These are phyloP conservation scores for Penicillium griseofulvum DNA, from an alignment of 2,329 filamentous ascomycete genomes.

Conservation along the genomic window DNA sequence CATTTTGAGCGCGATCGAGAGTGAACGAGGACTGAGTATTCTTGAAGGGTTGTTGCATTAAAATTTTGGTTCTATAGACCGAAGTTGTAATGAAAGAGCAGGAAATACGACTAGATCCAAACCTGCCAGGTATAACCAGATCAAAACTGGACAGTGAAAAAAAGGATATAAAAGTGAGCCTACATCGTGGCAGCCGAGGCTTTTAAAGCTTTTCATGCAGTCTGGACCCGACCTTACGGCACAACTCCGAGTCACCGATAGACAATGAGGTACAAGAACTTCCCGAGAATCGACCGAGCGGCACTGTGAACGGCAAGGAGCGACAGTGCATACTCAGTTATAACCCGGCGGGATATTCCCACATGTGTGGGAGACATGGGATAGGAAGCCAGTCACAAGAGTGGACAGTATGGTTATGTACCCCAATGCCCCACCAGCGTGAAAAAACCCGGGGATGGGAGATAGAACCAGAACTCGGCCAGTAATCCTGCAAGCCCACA, in stretches of 20 bases:
- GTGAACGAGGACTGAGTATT: not conserved
- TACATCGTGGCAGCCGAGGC: not conserved
- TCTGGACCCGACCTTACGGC: not conserved
- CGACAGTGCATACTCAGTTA: slow-evolving; percentile 7
- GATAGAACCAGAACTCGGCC: not conserved
- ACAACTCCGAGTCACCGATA: slow-evolving; percentile 10
- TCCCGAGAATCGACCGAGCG: slow-evolving; percentile 19
- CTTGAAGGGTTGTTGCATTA: not conserved
- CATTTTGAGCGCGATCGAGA: slow-evolving; percentile 23
- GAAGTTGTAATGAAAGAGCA: not conserved
- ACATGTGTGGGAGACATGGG: not conserved
- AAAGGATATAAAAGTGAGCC: not conserved
- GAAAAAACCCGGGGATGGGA: not conserved
- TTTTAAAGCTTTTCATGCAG: slow-evolving; percentile 7
- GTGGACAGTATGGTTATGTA: not conserved
- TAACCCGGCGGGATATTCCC: slow-evolving; percentile 7
- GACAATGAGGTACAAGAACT: slow-evolving; percentile 3
- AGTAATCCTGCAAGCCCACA: not conserved
- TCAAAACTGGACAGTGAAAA: not conserved
- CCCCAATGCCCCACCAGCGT: not conserved
- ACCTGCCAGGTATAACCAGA: not conserved
- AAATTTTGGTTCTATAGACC: not conserved
- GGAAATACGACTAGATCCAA: not conserved
- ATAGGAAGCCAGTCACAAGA: not conserved
- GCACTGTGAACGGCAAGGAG: slow-evolving; percentile 10